Percentiles rank a stretch among this genome's conserved stretches.
Evolutionary conservation across 192 early-diverging fungal species (phyloP).

Genomic region (Cetraspora pellucida): DNA sequence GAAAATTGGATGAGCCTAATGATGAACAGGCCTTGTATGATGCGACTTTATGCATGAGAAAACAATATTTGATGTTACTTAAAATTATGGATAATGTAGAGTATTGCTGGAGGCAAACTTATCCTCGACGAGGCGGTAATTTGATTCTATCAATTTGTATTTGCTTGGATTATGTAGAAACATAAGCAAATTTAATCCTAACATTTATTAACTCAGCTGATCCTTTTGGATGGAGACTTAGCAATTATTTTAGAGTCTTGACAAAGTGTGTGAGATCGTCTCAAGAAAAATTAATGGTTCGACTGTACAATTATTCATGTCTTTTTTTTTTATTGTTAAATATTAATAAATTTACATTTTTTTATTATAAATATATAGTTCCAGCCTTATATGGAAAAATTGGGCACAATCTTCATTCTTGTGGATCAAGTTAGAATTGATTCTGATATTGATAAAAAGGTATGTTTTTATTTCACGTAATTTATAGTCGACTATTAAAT

Average conservation of each 20-base stretch:
- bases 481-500: neutral
- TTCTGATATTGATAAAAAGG: constrained; percentile 31
- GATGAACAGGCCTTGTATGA: neutral
- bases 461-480: neutral
- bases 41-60: neutral
- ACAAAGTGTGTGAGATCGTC: constrained; percentile 20
- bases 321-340: neutral
- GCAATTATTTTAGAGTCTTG: constrained; percentile 24
- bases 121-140: constrained; percentile 18
- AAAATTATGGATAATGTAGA: constrained; percentile 21
- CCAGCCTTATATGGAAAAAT: constrained; percentile 7
- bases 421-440: constrained; percentile 17
- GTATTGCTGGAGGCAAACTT: constrained; percentile 7
- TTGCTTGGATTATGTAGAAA: neutral
- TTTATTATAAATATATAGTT: neutral
- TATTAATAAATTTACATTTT: neutral
- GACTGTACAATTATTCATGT: neutral
- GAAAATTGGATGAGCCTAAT: constrained; percentile 6
- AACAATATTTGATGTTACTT: constrained; percentile 3
- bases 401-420: neutral
- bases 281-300: constrained; percentile 23
- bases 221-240: constrained; percentile 27
- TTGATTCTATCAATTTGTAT: neutral
- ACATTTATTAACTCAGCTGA: constrained; percentile 1
- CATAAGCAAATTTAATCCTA: neutral